A percentile compares a stretch with the other conserved stretches of the same genome.
Evolutionary conservation across 2,329 filamentous ascomycete genomes (phyloP).

Genomic region (Neonectria hederae): DNA sequence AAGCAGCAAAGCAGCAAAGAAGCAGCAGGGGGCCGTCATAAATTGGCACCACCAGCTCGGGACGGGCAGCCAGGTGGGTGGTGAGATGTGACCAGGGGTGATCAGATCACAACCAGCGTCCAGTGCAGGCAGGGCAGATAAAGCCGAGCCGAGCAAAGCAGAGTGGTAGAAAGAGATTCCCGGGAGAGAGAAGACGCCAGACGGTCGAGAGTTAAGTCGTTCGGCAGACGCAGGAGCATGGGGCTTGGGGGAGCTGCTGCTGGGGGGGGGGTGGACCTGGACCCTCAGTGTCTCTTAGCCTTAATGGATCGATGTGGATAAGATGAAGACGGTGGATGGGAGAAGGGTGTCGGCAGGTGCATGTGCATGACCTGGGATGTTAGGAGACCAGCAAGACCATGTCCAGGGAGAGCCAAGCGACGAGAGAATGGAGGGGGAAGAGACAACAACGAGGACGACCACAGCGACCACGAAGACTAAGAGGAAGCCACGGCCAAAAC

Average conservation of each 20-base stretch:
- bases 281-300: slow-evolving; percentile 25
- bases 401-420: background rate
- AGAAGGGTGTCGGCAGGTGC: slow-evolving; percentile 33
- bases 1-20: slow-evolving; percentile 5
- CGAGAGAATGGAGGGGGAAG: slow-evolving; percentile 11
- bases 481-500: slow-evolving; percentile 3
- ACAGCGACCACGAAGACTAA: slow-evolving; percentile 3
- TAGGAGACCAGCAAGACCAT: slow-evolving; percentile 20
- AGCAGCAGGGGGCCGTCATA: slow-evolving; percentile 12
- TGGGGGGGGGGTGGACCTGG: slow-evolving; percentile 27
- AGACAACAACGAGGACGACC: background rate
- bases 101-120: slow-evolving; percentile 16
- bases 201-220: slow-evolving; percentile 16
- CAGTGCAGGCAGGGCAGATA: background rate
- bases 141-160: slow-evolving; percentile 1
- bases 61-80: slow-evolving; percentile 14
- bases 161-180: background rate
- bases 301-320: slow-evolving; percentile 30
- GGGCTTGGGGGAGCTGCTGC: slow-evolving; percentile 9
- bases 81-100: slow-evolving; percentile 7
- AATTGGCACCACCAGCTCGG: slow-evolving; percentile 25
- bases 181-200: background rate
- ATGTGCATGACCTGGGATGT: slow-evolving; percentile 35
- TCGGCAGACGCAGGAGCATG: slow-evolving; percentile 20
- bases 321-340: slow-evolving; percentile 35